Evolutionary conservation across 345 rosid genomes (phyloP).

Genomic region (Eutrema japonicum): DNA sequence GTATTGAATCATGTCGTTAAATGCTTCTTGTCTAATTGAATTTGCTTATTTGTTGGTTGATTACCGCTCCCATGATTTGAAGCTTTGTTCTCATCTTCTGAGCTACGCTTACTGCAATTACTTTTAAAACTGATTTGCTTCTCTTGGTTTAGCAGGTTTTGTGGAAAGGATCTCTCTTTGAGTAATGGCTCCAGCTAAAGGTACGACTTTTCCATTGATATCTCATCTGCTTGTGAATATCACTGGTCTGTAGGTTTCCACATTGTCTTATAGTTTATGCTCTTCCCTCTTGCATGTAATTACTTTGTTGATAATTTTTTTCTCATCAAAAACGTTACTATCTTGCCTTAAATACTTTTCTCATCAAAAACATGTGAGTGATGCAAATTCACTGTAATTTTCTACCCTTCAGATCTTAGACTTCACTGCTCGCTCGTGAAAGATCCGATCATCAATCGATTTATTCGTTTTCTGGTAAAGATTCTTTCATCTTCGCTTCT

Average conservation of each 20-base stretch:
- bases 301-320: neutral
- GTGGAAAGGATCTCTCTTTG: constrained; percentile 32
- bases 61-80: neutral
- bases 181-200: constrained; percentile 49
- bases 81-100: neutral
- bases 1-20: neutral
- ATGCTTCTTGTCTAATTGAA: too few species aligned
- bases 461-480: constrained; percentile 13
- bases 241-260: neutral
- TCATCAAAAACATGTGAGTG: too few species aligned
- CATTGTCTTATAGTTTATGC: neutral
- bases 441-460: constrained; percentile 27
- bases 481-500: neutral
- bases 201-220: neutral
- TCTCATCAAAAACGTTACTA: neutral
- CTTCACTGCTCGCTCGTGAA: constrained; percentile 16
- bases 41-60: neutral
- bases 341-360: neutral
- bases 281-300: neutral
- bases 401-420: constrained; percentile 15
- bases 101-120: neutral
- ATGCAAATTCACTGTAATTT: neutral
- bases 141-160: constrained; percentile 24
- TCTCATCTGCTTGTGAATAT: neutral
- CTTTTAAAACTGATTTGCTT: constrained; percentile 1